These are phyloP conservation scores for Elymus sibiricus DNA, from an alignment of 176 grass and related monocot genomes.

Conservation along the genomic window DNA sequence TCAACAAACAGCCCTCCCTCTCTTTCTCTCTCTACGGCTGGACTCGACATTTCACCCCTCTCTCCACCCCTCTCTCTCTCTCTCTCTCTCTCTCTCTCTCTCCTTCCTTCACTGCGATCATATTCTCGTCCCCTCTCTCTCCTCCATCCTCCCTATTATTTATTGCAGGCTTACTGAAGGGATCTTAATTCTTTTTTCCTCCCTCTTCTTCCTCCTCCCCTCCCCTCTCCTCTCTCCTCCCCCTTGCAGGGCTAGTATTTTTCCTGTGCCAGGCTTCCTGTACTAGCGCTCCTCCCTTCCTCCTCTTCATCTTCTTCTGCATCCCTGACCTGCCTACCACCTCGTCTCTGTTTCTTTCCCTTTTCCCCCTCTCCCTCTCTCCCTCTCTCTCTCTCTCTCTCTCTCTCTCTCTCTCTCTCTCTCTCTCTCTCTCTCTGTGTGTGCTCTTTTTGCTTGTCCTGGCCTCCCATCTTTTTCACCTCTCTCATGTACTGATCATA, in stretches of 20 bases:
- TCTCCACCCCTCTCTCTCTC: neutral
- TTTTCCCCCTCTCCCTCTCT: conserved; percentile 6
- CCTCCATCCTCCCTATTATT: conserved; percentile 49
- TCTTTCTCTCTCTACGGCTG: neutral
- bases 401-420: too few relatives aligned
- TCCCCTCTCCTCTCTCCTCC: neutral
- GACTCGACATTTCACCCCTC: conserved; percentile 41
- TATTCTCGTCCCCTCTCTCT: conserved; percentile 34
- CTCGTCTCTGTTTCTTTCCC: conserved; percentile 1
- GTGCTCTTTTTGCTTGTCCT: conserved; percentile 57
- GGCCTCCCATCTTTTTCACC: conserved; percentile 55
- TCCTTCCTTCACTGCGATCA: conserved; percentile 41
- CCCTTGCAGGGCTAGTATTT: neutral
- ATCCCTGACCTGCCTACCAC: neutral
- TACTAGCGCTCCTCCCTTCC: conserved; percentile 26
- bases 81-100: conserved; percentile 19
- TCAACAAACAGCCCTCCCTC: neutral
- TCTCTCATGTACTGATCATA: conserved; percentile 51
- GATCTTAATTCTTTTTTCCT: conserved; percentile 57
- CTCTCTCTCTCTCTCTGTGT: too few relatives aligned
- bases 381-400: neutral
- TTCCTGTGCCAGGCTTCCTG: conserved; percentile 49
- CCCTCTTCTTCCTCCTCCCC: neutral
- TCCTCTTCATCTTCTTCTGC: conserved; percentile 25
- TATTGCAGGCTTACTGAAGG: conserved; percentile 53